Percentiles rank a stretch among this genome's conserved stretches.
phyloP scores from a whole-genome alignment of 306 rosid genomes.

The Amphicarpaea edgeworthii region DNA sequence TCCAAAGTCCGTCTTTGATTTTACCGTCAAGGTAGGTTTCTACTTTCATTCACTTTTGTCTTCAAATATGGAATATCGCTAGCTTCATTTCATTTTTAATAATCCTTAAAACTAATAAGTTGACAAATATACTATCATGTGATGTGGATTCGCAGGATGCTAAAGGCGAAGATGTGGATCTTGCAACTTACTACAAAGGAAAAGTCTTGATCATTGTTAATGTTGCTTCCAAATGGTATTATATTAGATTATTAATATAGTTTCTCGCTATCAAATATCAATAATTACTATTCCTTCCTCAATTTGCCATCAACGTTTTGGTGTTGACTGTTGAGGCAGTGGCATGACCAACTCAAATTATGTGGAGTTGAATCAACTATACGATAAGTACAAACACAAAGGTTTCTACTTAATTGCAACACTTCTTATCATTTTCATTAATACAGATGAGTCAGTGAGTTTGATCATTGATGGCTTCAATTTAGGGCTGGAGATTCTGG shows the following conservation, averaged over 20 bases:
- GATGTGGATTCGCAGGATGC: too few species aligned
- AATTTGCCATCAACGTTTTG: background rate
- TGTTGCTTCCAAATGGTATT: constrained; percentile 97
- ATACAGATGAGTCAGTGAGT: constrained; percentile 17
- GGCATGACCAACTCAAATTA: constrained; percentile 91
- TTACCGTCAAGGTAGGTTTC: constrained; percentile 70
- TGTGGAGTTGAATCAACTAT: constrained; percentile 78
- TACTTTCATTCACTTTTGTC: too few species aligned
- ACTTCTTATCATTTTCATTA: too few species aligned
- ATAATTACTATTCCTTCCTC: background rate
- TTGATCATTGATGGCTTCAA: constrained; percentile 6
- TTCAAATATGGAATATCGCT: too few species aligned
- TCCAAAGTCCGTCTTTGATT: constrained; percentile 55
- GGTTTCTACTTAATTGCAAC: too few species aligned
- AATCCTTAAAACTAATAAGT: too few species aligned
- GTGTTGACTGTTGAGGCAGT: constrained; percentile 51
- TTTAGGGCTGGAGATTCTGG: constrained; percentile 85
- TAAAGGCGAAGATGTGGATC: constrained; percentile 70
- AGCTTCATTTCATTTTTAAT: too few species aligned
- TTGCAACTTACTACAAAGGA: constrained; percentile 71
- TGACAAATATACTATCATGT: too few species aligned
- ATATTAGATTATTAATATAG: too few species aligned
- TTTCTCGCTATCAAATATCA: too few species aligned
- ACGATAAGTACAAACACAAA: constrained; percentile 76
- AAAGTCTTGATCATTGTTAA: constrained; percentile 78